A percentile compares a stretch with the other conserved stretches of the same genome.
phyloP scores from a whole-genome alignment of 176 grass and related monocot species.

The Zea luxurians region DNA sequence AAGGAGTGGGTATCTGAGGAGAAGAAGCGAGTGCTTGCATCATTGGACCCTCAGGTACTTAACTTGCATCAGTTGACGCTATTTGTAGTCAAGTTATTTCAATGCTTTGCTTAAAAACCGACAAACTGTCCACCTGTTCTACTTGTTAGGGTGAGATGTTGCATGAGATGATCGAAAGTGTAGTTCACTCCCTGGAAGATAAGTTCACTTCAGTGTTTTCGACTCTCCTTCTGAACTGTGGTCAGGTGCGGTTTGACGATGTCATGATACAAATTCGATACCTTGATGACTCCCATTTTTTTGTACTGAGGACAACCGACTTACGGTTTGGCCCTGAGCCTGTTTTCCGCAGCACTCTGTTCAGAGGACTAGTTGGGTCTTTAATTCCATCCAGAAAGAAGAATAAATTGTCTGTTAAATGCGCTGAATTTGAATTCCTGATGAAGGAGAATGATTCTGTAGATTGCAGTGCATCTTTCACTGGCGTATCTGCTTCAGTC shows the following conservation, averaged over 20 bases:
- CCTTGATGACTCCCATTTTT: constrained; percentile 48
- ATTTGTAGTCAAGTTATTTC: not conserved
- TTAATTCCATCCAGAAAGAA: constrained; percentile 47
- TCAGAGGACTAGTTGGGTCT: constrained; percentile 62
- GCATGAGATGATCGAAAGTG: constrained; percentile 62
- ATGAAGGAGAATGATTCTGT: constrained; percentile 60
- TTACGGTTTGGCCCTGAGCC: constrained; percentile 54
- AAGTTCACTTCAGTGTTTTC: constrained; percentile 43
- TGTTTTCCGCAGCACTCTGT: constrained; percentile 56
- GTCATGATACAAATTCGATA: constrained; percentile 46
- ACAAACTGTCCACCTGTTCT: constrained; percentile 2
- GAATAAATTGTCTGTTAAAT: constrained; percentile 58
- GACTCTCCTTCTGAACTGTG: constrained; percentile 54
- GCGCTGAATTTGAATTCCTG: constrained; percentile 50
- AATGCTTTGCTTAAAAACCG: constrained; percentile 1
- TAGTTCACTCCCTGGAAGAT: constrained; percentile 54
- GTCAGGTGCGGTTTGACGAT: constrained; percentile 49
- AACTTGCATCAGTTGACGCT: not conserved
- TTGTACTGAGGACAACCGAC: constrained; percentile 44
- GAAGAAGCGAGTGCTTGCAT: constrained; percentile 58
- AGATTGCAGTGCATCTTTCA: constrained; percentile 55
- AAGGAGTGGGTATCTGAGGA: constrained; percentile 48
- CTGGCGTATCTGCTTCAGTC: constrained; percentile 44
- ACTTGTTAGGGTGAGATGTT: constrained; percentile 63
- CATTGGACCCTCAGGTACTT: constrained; percentile 62